Evolutionary conservation across 1,139 yeast species (phyloP), one percentile per base, ranked within the genome.

Genomic region (Nakaseomyces delphensis): DNA sequence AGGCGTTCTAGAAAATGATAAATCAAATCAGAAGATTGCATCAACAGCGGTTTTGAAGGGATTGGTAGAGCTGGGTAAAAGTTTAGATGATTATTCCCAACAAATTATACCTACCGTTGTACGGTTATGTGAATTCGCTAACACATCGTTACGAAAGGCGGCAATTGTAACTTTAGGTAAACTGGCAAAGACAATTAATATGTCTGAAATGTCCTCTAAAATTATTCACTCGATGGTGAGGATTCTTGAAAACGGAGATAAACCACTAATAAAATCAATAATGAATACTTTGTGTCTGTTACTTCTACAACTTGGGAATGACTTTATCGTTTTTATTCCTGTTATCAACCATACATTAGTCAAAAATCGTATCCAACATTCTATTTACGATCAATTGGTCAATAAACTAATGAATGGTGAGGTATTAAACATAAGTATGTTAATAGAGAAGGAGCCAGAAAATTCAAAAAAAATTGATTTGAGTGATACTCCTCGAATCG

Each of bases 181-280:
- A 53, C 63, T 93, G 20, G 79, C 95, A 1, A 77, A 78, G 52
- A 74, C 72, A 33, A 83, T 89, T 3, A 74, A 80, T 51, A 66
- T 93, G 46, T 79, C 78, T 46, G 97, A 91, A 54, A 83, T 87
- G 87, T 82, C 96, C 0, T 83, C 96, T 2, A 70, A 96, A 50
- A 84, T 91, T 37, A 76, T 93, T 25, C 96, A 91, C 54, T 94
- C 97, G 0, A 64, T 93, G 14, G 65, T 89, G 9, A 67, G 97
- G 44, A 82, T 87, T 0, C 65, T 91, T 38, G 68, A 71, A 23
- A 70, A 65, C 2, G 67, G 68, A 2, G 75, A 72, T 47, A 83
- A 76, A n/a, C 95, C 81, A 32, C 64, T 89, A 13, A 69, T 74
- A 21, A 70, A 66, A 19, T 74, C 82, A 0, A 73, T 84, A 0